Evolutionary conservation across 805 yeast genomes (phyloP).

Genomic region (Isabelozyma heimii): DNA sequence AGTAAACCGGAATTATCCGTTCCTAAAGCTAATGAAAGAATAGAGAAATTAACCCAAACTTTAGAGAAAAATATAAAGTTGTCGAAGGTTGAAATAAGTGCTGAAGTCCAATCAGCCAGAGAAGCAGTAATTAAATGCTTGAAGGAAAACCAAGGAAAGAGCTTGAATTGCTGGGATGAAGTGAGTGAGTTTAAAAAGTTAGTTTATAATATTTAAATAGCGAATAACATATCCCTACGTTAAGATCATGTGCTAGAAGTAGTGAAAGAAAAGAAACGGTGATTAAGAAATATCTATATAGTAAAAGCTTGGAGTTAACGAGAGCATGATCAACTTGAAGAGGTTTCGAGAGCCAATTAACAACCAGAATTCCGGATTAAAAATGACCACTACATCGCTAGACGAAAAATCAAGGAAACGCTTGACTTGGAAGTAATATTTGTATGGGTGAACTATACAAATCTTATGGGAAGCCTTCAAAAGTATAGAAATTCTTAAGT

Average conservation of each 20-base stretch:
- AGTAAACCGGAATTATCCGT: conserved; percentile 23
- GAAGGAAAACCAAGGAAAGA: conserved; percentile 57
- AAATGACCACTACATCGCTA: too few relatives aligned
- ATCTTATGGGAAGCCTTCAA: too few relatives aligned
- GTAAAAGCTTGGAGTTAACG: too few relatives aligned
- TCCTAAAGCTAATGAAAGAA: conserved; percentile 38
- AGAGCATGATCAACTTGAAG: too few relatives aligned
- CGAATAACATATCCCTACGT: background rate
- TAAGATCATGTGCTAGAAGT: background rate
- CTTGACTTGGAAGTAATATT: too few relatives aligned
- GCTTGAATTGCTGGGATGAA: conserved; percentile 81
- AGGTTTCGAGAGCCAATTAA: too few relatives aligned
- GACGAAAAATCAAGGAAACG: too few relatives aligned
- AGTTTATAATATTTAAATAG: conserved; percentile 29
- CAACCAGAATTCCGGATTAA: too few relatives aligned
- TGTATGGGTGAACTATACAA: too few relatives aligned
- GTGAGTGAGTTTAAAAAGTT: conserved; percentile 65
- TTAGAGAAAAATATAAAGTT: conserved; percentile 34
- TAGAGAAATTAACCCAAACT: conserved; percentile 28
- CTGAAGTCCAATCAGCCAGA: conserved; percentile 47
- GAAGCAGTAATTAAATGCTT: conserved; percentile 56
- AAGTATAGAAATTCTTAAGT: too few relatives aligned
- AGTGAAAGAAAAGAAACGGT: too few relatives aligned
- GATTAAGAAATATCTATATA: too few relatives aligned
- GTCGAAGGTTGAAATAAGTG: conserved; percentile 29